Evolutionary conservation across 495 filamentous ascomycete species (phyloP), one percentile per base, ranked within the genome.

Genomic region (Terfezia boudieri): DNA sequence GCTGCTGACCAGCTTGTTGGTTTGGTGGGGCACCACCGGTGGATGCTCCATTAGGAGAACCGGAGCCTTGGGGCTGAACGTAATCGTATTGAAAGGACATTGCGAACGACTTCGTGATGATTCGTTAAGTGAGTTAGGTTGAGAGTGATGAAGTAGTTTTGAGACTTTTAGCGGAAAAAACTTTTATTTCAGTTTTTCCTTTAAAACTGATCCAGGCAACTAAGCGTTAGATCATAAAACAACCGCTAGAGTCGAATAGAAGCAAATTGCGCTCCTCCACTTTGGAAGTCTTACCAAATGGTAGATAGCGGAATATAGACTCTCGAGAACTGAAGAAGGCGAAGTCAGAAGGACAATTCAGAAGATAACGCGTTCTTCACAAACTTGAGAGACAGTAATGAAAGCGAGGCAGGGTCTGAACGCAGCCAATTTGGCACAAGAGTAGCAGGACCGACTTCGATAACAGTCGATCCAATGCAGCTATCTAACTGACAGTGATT

Each of bases 41-140:
- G 61, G 67, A 69, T 38, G 65, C 61, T 23, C 63, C 63, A 55
- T 68, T 69, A 32, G 68, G 68, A 51, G 67, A 69, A 55, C 66
- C 68, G 50, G 66, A 64, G 53, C 74, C 74, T 58, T 71, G 70
- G 65, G 74, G 73, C 66, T 73, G 74, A 54, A 67, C 69, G 49
- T 78, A 73, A 57, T 76, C 77, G 63, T 76, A 76, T 63, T 76
- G 74, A 66, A 75, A 79, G 65, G 74, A 83, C 70, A 72, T 73
- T 51, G 59, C 65, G 62, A 65, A 54, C 56, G 53, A 20, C 17
- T 46, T 46, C 41, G 41, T 46, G 26, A 46, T 20, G 41, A 46
- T 46, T 46, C 41, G 41, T 46, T 46, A 46, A 46, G 17, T 46
- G 41, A 14, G 41, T 46, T 14, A 46, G 8, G 41, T 46, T 46